A percentile compares a stretch with the other conserved stretches of the same genome.
These are phyloP conservation scores for Holtermannia corniformis DNA, from an alignment of 768 basidiomycete species.

Conservation along the genomic window DNA sequence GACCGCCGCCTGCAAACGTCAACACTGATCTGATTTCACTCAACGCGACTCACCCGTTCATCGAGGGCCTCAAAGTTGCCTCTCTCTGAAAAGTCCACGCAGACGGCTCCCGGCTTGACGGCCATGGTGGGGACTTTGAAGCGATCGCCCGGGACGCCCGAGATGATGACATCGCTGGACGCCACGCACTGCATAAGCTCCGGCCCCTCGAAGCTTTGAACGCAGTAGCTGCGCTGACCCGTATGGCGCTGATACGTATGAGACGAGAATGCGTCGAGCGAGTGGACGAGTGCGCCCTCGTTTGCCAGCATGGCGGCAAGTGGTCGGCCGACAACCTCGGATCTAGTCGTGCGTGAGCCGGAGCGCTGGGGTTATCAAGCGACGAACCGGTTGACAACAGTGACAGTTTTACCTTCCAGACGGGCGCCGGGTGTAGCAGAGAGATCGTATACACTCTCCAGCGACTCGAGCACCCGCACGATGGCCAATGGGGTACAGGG, in stretches of 20 bases:
- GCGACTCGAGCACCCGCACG: slow-evolving; percentile 7
- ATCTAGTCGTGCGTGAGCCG: slow-evolving; percentile 6
- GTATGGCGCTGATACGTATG: slow-evolving; percentile 8
- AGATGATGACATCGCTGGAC: slow-evolving; percentile 14
- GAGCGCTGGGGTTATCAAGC: too few species aligned
- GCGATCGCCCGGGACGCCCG: slow-evolving; percentile 11
- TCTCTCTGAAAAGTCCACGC: slow-evolving; percentile 11
- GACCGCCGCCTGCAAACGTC: slow-evolving; percentile 2
- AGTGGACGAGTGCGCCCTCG: slow-evolving; percentile 15
- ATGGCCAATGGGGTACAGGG: slow-evolving; percentile 21
- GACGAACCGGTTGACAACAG: slow-evolving; percentile 20
- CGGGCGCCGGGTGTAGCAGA: slow-evolving; percentile 1
- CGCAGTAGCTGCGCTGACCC: neutral
- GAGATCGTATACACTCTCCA: slow-evolving; percentile 6
- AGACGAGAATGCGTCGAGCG: slow-evolving; percentile 14
- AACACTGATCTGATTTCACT: too few species aligned
- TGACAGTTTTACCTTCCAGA: slow-evolving; percentile 10
- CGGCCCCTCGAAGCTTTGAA: too few species aligned
- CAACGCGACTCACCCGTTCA: too few species aligned
- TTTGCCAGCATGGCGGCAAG: slow-evolving; percentile 19
- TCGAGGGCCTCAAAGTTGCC: slow-evolving; percentile 17
- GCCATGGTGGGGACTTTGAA: slow-evolving; percentile 13
- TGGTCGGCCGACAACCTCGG: slow-evolving; percentile 21
- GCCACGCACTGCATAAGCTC: slow-evolving; percentile 1
- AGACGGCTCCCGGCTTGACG: slow-evolving; percentile 9